Base-by-base conservation (phyloP, 1,139 yeast genomes). In the Scheffersomyces illinoinensis region DNA sequence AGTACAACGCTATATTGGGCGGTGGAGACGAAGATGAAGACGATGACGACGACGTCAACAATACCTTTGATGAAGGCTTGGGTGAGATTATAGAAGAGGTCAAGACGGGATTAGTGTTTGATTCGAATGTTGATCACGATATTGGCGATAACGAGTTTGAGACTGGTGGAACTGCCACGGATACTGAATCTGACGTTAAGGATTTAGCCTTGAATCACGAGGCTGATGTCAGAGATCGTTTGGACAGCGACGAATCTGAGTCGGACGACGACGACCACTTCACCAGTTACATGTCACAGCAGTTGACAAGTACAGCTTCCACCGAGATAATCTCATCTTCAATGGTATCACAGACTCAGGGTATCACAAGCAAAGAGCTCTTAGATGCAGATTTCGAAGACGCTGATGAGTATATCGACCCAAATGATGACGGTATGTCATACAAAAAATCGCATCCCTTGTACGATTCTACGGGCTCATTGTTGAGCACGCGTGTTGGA, bases 1-100 rank as follows among this genome's bases (percentile, higher is more conserved):
- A 93, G 76, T 95, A 95, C 75, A 95, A 95, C 74, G 93, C 97
- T n/a, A 90, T 95, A 49, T 81, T 95, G 47, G 98, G 99, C 14
- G 97, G 97, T 46, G 82, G 79, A 18, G 80, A 75, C 33, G 80
- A 76, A 46, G 78, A 71, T 1, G 78, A 72, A 14, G 80, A 75
- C 10, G 79, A 72, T 6, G 82, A 78, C 20, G 79, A 75, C 43
- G 72, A 67, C 47, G 76, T 71, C 19, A 71, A 69, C 69, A 82
- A 68, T 56, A 76, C 82, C 0, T 78, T 78, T 64, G 90, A 88
- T 57, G 87, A 83, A 65, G 87, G 85, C 26, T 78, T 79, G 53
- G 82, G 82, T 8, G 85, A 82, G 59, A 76, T 77, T 33, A 82
- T 69, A 52, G 82, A 77, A 57, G 79, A 78, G 57, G 68, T 73